These are phyloP conservation scores for Rhazya stricta DNA, from an alignment of 257 asterid genomes.

Conservation along the genomic window DNA sequence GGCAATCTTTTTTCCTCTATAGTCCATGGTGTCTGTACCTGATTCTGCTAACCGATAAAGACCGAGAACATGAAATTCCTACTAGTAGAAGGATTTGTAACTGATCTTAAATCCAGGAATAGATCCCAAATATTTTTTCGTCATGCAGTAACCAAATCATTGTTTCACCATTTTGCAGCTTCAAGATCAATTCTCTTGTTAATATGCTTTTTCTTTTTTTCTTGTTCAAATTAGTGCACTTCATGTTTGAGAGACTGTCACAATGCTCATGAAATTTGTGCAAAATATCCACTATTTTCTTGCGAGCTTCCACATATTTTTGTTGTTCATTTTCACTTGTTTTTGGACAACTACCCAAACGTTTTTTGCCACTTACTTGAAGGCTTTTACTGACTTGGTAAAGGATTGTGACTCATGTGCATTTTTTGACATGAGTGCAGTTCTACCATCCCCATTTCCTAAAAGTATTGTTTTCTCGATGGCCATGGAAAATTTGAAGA, in stretches of 20 bases:
- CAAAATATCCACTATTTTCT: not conserved
- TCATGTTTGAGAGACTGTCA: not conserved
- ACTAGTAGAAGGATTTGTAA: slow-evolving; percentile 28
- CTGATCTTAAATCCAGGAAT: slow-evolving; percentile 55
- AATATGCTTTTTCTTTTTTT: no score
- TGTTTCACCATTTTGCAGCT: not conserved
- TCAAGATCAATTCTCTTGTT: no score
- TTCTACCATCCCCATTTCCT: not conserved
- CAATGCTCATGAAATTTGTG: not conserved
- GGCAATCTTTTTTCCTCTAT: slow-evolving; percentile 21
- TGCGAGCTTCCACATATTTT: not conserved
- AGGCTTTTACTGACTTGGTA: no score
- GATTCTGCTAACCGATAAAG: slow-evolving; percentile 23
- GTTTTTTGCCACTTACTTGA: no score
- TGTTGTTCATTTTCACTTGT: not conserved
- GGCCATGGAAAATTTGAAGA: no score
- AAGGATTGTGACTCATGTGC: not conserved
- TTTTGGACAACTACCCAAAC: no score
- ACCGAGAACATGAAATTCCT: slow-evolving; percentile 29
- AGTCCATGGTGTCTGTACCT: slow-evolving; percentile 26
- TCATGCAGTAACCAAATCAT: not conserved
- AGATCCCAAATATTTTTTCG: slow-evolving; percentile 28
- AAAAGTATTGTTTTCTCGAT: not conserved
- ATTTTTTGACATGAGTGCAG: not conserved
- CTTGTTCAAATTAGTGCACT: no score